Evolutionary conservation across 257 asterid species (phyloP).

Genomic region (Petrea volubilis): DNA sequence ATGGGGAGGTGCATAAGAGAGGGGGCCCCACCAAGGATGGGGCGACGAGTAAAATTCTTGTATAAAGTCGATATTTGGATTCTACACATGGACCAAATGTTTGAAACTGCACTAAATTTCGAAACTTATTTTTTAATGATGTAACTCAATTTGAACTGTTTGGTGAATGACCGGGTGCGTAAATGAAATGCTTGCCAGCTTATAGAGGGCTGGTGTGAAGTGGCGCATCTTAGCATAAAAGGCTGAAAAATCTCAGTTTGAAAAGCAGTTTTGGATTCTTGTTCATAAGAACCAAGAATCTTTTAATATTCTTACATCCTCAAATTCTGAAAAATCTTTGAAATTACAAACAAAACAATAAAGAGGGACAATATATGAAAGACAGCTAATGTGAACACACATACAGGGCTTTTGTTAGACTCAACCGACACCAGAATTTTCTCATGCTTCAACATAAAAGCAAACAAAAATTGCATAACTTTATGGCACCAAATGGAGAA

Average conservation of each 20-base stretch:
- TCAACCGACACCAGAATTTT: conserved; percentile 39
- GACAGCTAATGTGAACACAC: not conserved
- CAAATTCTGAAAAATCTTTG: conserved; percentile 18
- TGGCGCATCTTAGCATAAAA: conserved; percentile 34
- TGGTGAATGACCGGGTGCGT: too few relatives aligned
- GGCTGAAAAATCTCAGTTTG: conserved; percentile 13
- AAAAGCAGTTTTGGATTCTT: conserved; percentile 34
- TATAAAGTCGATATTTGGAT: too few relatives aligned
- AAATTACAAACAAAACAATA: not conserved
- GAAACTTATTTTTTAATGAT: too few relatives aligned
- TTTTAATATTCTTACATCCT: not conserved
- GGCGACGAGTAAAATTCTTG: too few relatives aligned
- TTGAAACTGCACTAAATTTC: too few relatives aligned
- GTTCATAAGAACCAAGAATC: conserved; percentile 21
- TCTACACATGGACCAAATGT: too few relatives aligned
- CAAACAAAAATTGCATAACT: not conserved
- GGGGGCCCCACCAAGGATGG: too few relatives aligned
- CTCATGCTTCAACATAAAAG: conserved; percentile 13
- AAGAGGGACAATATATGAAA: not conserved
- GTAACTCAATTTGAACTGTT: too few relatives aligned
- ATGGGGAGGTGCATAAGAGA: too few relatives aligned
- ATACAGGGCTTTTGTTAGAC: conserved; percentile 1
- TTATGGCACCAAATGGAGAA: conserved; percentile 1
- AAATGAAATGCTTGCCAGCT: conserved; percentile 35
- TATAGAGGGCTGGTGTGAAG: conserved; percentile 26